Conservation (phyloP, 1,284 basidiomycete genomes). For the Austroboletus novae-zelandiae region DNA sequence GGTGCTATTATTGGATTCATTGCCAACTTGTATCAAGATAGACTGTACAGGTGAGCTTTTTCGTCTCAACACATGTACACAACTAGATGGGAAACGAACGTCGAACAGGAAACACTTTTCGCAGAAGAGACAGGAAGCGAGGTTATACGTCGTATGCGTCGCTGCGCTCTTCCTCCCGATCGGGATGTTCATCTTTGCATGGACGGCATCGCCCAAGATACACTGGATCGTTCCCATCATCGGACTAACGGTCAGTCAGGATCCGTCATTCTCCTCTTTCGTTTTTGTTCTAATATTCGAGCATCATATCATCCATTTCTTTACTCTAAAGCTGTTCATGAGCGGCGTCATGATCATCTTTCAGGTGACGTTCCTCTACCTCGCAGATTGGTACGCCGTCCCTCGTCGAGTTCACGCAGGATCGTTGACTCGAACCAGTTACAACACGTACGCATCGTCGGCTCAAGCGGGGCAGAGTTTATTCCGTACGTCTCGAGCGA, state of each 20-base stretch:
- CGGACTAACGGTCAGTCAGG: slow-evolving; percentile 37
- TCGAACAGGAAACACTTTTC: slow-evolving; percentile 21
- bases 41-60: slow-evolving; percentile 53
- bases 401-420: background rate
- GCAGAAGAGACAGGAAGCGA: slow-evolving; percentile 57
- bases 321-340: slow-evolving; percentile 44
- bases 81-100: background rate
- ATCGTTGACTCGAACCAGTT: slow-evolving; percentile 37
- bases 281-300: background rate
- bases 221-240: slow-evolving; percentile 44
- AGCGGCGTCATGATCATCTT: slow-evolving; percentile 61
- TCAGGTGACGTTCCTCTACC: slow-evolving; percentile 63
- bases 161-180: slow-evolving; percentile 52
- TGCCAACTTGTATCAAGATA: slow-evolving; percentile 64
- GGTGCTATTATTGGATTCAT: slow-evolving; percentile 59
- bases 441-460: slow-evolving; percentile 71
- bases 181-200: slow-evolving; percentile 53
- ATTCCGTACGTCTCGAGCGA: slow-evolving; percentile 43
- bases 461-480: slow-evolving; percentile 75
- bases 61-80: background rate
- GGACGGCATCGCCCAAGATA: slow-evolving; percentile 32
- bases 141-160: slow-evolving; percentile 53
- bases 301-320: background rate
- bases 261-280: background rate
- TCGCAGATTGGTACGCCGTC: slow-evolving; percentile 62